Evolutionary conservation across 495 filamentous ascomycete species (phyloP), one percentile per base, ranked within the genome.

Genomic region (Talaromyces liani): DNA sequence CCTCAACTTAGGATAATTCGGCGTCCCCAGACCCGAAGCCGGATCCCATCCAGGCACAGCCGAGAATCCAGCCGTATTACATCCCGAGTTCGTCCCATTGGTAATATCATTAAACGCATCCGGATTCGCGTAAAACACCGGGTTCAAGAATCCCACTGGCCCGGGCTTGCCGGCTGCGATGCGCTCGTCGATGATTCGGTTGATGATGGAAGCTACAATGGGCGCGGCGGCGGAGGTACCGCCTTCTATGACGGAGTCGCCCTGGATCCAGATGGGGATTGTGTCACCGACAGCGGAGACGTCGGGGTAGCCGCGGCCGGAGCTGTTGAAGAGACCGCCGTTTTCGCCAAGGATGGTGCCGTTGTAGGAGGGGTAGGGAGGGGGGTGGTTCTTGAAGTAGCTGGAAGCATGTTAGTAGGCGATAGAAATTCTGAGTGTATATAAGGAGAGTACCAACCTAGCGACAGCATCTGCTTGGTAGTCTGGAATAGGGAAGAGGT

Each of bases 301-400:
- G 60, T 91, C 88, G 0, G 88, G 87, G 65, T 82, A 88, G 2
- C 78, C 88, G 31, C 88, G 80, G 0, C 85, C 85, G 5, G 77
- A 76, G 7, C 80, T 77, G 66, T 84, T 84, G 72, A 86, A 88
- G 65, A 86, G 80, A 60, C 77, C 82, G 8, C 74, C 71, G 47
- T 81, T 78, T 34, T 69, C 73, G 39, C 72, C 80, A 45, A 79
- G 68, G 64, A 65, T 75, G 60, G 70, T 73, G 64, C 73, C 77
- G 63, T 75, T 67, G 63, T 76, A 76, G 70, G 75, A 77, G 0
- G 74, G 70, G 67, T 84, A 84, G 2, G 66, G 68, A 1, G 77
- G 80, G 6, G 81, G 73, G 39, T 84, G 72, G 56, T 75, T 77
- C 12, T 65, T 63, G 58, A 88, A 75, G 72, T 80, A 88, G 59